These are phyloP conservation scores for Russula dissimulans DNA, from an alignment of 768 basidiomycete genomes.

Conservation along the genomic window DNA sequence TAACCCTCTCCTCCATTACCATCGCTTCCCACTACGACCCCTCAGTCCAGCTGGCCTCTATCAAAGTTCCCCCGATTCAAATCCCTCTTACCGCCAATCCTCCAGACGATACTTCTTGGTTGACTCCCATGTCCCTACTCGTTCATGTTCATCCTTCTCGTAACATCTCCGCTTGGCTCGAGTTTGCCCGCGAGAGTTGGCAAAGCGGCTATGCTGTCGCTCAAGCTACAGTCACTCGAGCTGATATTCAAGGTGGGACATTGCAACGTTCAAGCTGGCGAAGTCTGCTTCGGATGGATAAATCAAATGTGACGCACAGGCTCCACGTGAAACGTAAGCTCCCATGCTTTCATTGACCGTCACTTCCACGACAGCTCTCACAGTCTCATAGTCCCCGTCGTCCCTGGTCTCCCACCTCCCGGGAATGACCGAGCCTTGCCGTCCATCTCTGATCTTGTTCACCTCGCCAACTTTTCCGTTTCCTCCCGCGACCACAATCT, in stretches of 20 bases:
- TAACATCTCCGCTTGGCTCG: slow-evolving; percentile 12
- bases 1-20: slow-evolving; percentile 42
- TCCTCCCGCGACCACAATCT: slow-evolving; percentile 28
- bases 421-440: slow-evolving; percentile 45
- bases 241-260: slow-evolving; percentile 1
- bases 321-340: slow-evolving; percentile 47
- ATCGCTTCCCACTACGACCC: slow-evolving; percentile 38
- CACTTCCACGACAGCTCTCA: slow-evolving; percentile 10
- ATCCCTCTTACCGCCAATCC: slow-evolving; percentile 31
- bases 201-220: neutral
- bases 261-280: slow-evolving; percentile 2
- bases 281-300: neutral
- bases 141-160: slow-evolving; percentile 11
- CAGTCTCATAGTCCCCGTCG: slow-evolving; percentile 40
- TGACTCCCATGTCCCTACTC: slow-evolving; percentile 11
- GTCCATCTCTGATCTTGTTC: slow-evolving; percentile 47
- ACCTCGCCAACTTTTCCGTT: slow-evolving; percentile 47
- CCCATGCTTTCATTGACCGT: neutral
- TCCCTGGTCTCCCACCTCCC: slow-evolving; percentile 60
- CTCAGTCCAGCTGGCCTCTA: slow-evolving; percentile 34
- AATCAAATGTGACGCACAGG: slow-evolving; percentile 6
- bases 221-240: neutral
- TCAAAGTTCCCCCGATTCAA: slow-evolving; percentile 42
- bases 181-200: slow-evolving; percentile 15
- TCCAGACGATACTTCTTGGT: slow-evolving; percentile 12